Percentiles rank a stretch among this genome's conserved stretches.
Evolutionary conservation across 2,329 filamentous ascomycete genomes (phyloP).

Genomic region (Chaetomiaceae sp.): DNA sequence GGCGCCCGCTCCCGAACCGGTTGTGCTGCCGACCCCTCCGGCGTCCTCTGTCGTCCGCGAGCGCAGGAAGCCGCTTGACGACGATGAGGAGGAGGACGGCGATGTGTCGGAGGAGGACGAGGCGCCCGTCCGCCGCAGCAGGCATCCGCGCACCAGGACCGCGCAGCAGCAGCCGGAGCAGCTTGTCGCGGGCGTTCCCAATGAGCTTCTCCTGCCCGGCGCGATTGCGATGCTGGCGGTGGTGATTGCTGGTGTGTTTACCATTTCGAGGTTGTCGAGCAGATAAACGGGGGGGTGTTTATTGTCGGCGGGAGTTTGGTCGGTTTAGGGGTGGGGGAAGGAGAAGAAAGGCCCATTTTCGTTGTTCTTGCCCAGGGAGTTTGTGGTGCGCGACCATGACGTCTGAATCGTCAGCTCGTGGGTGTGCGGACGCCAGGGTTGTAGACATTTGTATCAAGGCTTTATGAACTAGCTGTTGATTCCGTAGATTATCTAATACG

Average conservation of each 20-base stretch:
- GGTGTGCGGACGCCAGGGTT: conserved; percentile 8
- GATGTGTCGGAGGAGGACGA: conserved; percentile 50
- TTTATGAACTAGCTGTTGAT: conserved; percentile 16
- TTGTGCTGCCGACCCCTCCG: conserved; percentile 41
- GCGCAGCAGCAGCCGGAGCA: conserved; percentile 49
- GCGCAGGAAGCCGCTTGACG: conserved; percentile 38
- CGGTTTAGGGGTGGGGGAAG: not conserved
- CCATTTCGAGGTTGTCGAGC: conserved; percentile 66
- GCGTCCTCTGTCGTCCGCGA: conserved; percentile 47
- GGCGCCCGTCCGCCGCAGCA: conserved; percentile 37
- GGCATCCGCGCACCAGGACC: conserved; percentile 33
- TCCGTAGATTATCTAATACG: conserved; percentile 19
- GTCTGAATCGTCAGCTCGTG: not conserved
- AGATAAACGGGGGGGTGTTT: no score
- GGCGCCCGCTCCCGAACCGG: conserved; percentile 31
- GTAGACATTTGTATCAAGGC: conserved; percentile 21
- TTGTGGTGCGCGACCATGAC: no score
- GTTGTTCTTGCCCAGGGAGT: no score
- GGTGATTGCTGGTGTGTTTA: conserved; percentile 90
- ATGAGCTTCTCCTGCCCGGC: conserved; percentile 87
- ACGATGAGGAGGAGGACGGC: conserved; percentile 42
- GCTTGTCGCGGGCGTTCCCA: conserved; percentile 85
- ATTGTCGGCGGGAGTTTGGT: not conserved
- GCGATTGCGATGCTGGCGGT: conserved; percentile 93
- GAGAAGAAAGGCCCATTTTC: not conserved